Evolutionary conservation across 2,329 filamentous ascomycete genomes (phyloP), one percentile per base, ranked within the genome.

Genomic region (Diaporthe sp.): DNA sequence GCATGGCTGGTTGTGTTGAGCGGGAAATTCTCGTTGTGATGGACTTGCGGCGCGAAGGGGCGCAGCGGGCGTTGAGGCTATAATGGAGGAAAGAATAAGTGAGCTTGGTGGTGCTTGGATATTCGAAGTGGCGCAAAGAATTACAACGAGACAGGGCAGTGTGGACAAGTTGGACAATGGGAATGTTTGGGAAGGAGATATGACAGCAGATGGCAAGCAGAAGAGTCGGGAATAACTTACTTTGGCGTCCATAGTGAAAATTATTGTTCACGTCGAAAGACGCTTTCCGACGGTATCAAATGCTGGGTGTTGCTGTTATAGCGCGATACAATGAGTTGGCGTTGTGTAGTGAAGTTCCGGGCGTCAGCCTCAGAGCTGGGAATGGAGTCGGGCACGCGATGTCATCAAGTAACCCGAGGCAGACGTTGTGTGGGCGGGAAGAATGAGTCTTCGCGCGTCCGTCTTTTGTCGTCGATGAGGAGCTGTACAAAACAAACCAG

Each of bases 51-150:
- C 28, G 77, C 73, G n/a, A 92, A 83, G 64, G 86, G 83, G 81
- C 91, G 89, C 78, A 87, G 78, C 79, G 89, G 90, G 83, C 93
- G 90, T 83, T 93, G 93, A 76, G 94, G 94, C 94, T 96, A 77
- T 71, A 69, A 68, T 72, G 77, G 77, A 77, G 75, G 79, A 78
- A 60, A 70, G 71, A n/a, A 25, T 50, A n/a, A 40, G 76, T 72
- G 57, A 77, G 73, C 57, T 38, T 72, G 33, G 67, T 57, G 25
- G 42, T 42, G 60, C 55, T 42, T 30, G 28, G 40, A 19, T n/a
- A 38, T 30, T 40, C 28, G 30, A 15, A 30, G 54, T 45, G 55
- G 73, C 74, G 58, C 55, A 57, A 57, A 55, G 45, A 45, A 52
- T 68, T 38, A 70, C 28, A 70, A 68, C 64, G 70, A 52, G 13